These are phyloP conservation scores for Suillus paluster DNA, from an alignment of 768 basidiomycete species.

Conservation along the genomic window DNA sequence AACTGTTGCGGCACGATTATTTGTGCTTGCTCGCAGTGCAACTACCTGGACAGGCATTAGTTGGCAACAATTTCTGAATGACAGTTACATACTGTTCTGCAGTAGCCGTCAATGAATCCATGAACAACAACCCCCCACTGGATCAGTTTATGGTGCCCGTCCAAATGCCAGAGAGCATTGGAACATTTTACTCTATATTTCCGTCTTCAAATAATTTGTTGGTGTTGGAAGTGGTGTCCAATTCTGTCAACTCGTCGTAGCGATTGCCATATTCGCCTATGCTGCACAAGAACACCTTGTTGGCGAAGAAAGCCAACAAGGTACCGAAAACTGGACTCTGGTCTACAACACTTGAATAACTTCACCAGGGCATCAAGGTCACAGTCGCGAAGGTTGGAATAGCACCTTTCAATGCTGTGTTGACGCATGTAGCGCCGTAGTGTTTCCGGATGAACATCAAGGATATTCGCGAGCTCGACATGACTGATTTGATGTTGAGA, in stretches of 20 bases:
- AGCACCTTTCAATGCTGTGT: constrained; percentile 13
- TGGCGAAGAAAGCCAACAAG: constrained; percentile 16
- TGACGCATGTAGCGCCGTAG: constrained; percentile 16
- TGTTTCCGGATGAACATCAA: constrained; percentile 21
- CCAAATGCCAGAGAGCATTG: constrained; percentile 29
- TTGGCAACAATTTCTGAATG: too few relatives aligned
- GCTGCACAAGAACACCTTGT: constrained; percentile 21
- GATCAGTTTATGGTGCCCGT: constrained; percentile 31
- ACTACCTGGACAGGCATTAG: too few relatives aligned
- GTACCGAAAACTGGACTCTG: constrained; percentile 24
- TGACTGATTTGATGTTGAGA: constrained; percentile 1
- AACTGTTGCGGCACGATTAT: constrained; percentile 35
- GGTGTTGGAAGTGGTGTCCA: background rate
- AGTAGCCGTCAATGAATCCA: constrained; percentile 32
- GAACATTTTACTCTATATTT: constrained; percentile 15
- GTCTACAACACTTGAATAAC: constrained; percentile 15
- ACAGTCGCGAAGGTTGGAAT: constrained; percentile 17
- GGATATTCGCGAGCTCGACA: constrained; percentile 10
- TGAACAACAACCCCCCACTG: constrained; percentile 29
- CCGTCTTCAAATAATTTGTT: constrained; percentile 1
- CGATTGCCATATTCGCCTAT: constrained; percentile 5
- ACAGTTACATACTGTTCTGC: constrained; percentile 30
- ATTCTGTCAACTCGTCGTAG: constrained; percentile 18
- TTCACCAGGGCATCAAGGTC: constrained; percentile 23
- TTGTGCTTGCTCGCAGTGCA: constrained; percentile 22